Conservation (phyloP, 306 rosid genomes). For the Cucumis sativus region Cucumber_9930_V3 NC_026656.2:12634501-12635000, state of each 20-base stretch:
- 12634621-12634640: constrained; percentile 67
- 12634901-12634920: constrained; percentile 56
- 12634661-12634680: constrained; percentile 73
- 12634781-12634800: constrained; percentile 82
- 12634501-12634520: constrained; percentile 88
- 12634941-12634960: constrained; percentile 63
- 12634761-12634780: constrained; percentile 72
- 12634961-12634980: constrained; percentile 94
- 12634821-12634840: constrained; percentile 51
- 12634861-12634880: constrained; percentile 73
- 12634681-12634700: constrained; percentile 60
- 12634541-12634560: constrained; percentile 87
- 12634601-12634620: constrained; percentile 81
- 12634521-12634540: constrained; percentile 96
- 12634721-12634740: constrained; percentile 68
- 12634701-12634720: constrained; percentile 55
- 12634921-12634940: constrained; percentile 47
- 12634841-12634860: constrained; percentile 65
- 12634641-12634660: constrained; percentile 66
- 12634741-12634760: constrained; percentile 75
- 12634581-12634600: constrained; percentile 87
- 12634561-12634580: constrained; percentile 58
- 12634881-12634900: constrained; percentile 45
- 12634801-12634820: constrained; percentile 30
- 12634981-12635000: constrained; percentile 70